Evolutionary conservation across 208 protist genomes (phyloP).

Genomic region (Naegleria lovaniensis): DNA sequence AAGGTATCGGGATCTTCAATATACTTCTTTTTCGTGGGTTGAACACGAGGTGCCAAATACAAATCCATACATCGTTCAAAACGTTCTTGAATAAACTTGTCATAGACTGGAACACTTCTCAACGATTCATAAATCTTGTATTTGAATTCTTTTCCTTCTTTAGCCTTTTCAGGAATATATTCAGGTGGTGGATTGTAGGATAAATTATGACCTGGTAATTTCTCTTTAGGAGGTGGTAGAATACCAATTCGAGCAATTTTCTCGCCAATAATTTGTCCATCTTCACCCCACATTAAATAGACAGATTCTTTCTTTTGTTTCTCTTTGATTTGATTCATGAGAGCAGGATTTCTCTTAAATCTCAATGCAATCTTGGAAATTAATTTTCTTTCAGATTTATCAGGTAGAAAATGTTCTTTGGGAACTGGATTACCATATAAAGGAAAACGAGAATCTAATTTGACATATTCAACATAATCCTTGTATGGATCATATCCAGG

Average conservation of each 20-base stretch:
- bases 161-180: constrained; percentile 85
- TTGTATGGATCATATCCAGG: constrained; percentile 77
- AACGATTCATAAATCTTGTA: constrained; percentile 80
- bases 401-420: constrained; percentile 69
- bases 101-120: constrained; percentile 87
- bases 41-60: constrained; percentile 86
- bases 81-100: constrained; percentile 88
- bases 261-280: constrained; percentile 51
- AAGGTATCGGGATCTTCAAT: constrained; percentile 88
- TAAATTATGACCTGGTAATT: constrained; percentile 84
- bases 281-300: constrained; percentile 65
- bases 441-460: not conserved
- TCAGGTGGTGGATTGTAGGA: constrained; percentile 97
- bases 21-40: constrained; percentile 62
- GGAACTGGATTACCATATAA: constrained; percentile 48
- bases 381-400: constrained; percentile 74
- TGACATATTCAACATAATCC: constrained; percentile 22
- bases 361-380: constrained; percentile 77
- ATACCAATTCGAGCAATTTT: constrained; percentile 76
- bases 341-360: constrained; percentile 39
- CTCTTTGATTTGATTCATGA: not conserved
- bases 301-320: constrained; percentile 43
- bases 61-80: constrained; percentile 99
- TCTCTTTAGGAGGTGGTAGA: constrained; percentile 60
- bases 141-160: constrained; percentile 76